Base-by-base conservation (phyloP, 352 stramenopile species). In the Phytophthora ramorum region DNA sequence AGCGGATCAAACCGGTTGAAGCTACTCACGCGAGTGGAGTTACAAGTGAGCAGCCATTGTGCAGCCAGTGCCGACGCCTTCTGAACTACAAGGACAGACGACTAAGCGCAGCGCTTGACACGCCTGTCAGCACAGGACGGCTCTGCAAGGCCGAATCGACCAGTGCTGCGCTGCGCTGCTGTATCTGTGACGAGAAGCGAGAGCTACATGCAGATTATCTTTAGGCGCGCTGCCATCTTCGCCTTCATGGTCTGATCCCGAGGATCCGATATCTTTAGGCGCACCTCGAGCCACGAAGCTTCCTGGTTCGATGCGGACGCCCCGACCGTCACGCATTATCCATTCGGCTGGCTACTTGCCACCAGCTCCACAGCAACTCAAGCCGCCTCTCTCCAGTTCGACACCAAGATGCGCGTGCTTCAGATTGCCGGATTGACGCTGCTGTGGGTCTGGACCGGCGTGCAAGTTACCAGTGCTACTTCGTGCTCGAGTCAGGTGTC, bases 401-500 rank as follows among this genome's bases (percentile, higher is more conserved):
- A 40, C 24, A 51, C 22, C 53, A 64, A 71, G 45, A 76, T 76
- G 68, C 68, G 46, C 22, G 68, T 65, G 41, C 17, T 69, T 40
- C 63, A 69, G 26, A 58, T 65, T 32, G 54, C 46, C 12, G 48
- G 49, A 26, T 58, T 76, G 30, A 46, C 44, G 32, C 35, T 76
- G 56, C 45, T 69, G 54, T 76, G 56, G 51, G 35, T 68, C 35
- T 72, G 62, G 62, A 69, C 46, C 2, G 51, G 61, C 10, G 41
- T 65, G 13, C 56, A 66, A 49, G 22, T 52, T n/a, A 51, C 67
- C 16, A 66, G n/a, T 32, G 58, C 64, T 9, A 16, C 17, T n/a
- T 34, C 65, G 4, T 83, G 73, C 40, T 37, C 63, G 0, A 46
- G 69, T 10, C 56, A 60, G n/a, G 71, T 79, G 16, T 70, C 71